Conservation (phyloP, 2,329 filamentous ascomycete species). For the Albophoma yamanashiensis region DNA sequence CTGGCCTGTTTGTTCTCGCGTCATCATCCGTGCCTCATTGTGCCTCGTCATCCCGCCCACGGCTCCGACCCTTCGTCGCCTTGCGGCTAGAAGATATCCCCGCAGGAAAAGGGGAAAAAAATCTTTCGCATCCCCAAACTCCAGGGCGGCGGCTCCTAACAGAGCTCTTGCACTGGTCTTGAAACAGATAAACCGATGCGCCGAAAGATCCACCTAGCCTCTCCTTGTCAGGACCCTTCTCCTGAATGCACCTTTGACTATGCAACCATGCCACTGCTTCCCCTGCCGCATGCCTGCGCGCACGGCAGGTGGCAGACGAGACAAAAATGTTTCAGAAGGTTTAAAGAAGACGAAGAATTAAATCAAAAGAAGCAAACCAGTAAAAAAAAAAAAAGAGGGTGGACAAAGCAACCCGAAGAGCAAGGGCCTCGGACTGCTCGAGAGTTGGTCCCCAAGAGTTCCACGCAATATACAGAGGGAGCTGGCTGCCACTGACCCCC, state of each 20-base stretch:
- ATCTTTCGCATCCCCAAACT: not conserved
- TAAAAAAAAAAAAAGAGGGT: not conserved
- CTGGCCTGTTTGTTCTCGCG: not conserved
- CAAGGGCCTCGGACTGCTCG: not conserved
- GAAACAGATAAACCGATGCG: slow-evolving; percentile 1
- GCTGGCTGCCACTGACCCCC: not conserved
- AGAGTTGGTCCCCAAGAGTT: not conserved
- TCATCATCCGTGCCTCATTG: not conserved
- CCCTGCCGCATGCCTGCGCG: not conserved
- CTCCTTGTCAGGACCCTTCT: not conserved
- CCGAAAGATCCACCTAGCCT: not conserved
- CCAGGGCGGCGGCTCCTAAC: not conserved
- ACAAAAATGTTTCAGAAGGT: not conserved
- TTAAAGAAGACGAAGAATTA: not conserved
- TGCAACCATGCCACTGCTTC: not conserved
- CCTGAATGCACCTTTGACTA: not conserved
- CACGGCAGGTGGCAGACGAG: not conserved
- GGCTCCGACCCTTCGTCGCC: not conserved
- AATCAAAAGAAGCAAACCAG: not conserved
- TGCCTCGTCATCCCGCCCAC: not conserved
- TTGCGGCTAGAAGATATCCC: not conserved
- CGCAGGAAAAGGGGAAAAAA: not conserved
- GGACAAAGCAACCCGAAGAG: not conserved
- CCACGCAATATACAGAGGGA: not conserved
- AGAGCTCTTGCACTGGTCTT: not conserved